Conservation (phyloP, 2,329 filamentous ascomycete species). For the Aspergillus unguis region DNA sequence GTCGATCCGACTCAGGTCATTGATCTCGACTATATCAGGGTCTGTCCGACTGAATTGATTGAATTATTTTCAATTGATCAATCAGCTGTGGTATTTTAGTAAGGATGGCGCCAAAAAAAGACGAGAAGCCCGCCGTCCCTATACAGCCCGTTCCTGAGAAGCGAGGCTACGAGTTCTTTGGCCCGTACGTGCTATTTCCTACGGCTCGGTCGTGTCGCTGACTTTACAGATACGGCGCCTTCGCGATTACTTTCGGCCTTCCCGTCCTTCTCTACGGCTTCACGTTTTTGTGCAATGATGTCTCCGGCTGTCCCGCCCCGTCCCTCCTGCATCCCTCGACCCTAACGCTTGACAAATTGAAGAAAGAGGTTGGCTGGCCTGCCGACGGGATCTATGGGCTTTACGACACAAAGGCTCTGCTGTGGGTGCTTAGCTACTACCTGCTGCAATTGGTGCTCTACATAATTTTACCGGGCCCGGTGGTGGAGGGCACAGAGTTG, state of each 20-base stretch:
- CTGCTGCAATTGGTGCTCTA: conserved; percentile 71
- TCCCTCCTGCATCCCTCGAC: conserved; percentile 71
- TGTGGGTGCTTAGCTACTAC: conserved; percentile 76
- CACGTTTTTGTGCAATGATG: conserved; percentile 85
- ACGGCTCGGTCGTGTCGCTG: not conserved
- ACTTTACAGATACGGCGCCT: conserved; percentile 64
- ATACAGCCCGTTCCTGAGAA: conserved; percentile 39
- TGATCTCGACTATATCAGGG: not conserved
- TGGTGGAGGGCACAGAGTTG: conserved; percentile 68
- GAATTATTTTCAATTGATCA: not conserved
- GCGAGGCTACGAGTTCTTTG: conserved; percentile 47
- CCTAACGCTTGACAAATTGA: conserved; percentile 68
- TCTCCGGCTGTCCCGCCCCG: conserved; percentile 84
- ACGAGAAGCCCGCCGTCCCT: conserved; percentile 29
- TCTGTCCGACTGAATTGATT: not conserved
- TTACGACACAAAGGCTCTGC: conserved; percentile 64
- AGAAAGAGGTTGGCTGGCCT: conserved; percentile 79
- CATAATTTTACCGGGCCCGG: conserved; percentile 69
- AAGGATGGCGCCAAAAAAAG: conserved; percentile 33
- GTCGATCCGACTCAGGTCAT: conserved; percentile 9
- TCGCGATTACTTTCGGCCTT: conserved; percentile 73
- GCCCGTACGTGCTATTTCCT: conserved; percentile 42
- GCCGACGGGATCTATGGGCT: conserved; percentile 66
- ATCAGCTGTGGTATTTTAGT: not conserved
- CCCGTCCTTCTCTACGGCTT: conserved; percentile 76